Evolutionary conservation across 108 stramenopile genomes (phyloP), one percentile per base, ranked within the genome.

Genomic region (Nannochloropsis salina): DNA sequence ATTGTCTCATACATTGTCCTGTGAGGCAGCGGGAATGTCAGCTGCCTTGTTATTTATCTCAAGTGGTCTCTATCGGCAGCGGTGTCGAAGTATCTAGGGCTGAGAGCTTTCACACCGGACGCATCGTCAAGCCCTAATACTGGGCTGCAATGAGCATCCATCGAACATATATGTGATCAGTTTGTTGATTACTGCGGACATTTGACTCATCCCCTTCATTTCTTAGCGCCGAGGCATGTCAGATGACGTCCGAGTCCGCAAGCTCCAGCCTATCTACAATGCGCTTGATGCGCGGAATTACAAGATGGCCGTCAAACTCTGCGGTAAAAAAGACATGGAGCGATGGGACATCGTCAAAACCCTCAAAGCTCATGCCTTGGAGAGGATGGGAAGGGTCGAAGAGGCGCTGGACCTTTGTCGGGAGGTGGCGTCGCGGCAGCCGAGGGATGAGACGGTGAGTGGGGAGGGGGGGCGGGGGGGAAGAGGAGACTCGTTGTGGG

Each of bases 221-320:
- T 6, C 61, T 8, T 6, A 15, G 20, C 61, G 5, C 15, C 61
- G 61, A 15, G n/a, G 20, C 61, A 74, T 74, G 61, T 15, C 61
- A 4, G 61, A 74, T n/a, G 61, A 74, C 2, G 82, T 82, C 44
- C 82, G 82, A 4, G 42, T 21, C 82, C 82, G 82, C 44, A 82
- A 82, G 9, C 42, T 82, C 82, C 42, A 82, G 20, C 82, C 82
- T 20, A 82, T 82, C 82, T 82, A 82, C 44, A 82, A 82, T 45
- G 82, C 82, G 20, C 20, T 82, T n/a, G 82, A 82, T 21, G 82
- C 82, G 4, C 82, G 44, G 2, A 82, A 82, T 21, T 82, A 82
- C 44, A 82, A 82, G 21, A 45, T 43, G 44, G 82, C 82, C 9
- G 5, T 82, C 9, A 82, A 82, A 45, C 21, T 82, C 18, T 82